phyloP scores from a whole-genome alignment of 2,329 filamentous ascomycete species.

The Pseudocercospora pini-densiflorae region DNA sequence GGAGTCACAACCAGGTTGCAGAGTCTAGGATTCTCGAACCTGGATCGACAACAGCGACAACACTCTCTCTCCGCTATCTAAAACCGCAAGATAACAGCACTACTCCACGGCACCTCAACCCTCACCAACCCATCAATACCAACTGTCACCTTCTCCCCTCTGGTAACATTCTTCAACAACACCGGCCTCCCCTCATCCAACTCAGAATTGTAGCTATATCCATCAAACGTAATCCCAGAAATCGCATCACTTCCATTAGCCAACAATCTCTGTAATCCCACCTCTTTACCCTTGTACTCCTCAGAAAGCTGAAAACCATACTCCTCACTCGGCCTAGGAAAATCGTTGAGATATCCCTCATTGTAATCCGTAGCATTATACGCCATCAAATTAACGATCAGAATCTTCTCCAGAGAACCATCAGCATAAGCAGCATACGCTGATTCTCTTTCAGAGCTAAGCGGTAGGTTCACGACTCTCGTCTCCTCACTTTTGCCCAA shows the following conservation, averaged over 20 bases:
- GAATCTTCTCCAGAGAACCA: slow-evolving; percentile 50
- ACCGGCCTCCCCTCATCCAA: slow-evolving; percentile 60
- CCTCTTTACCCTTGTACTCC: slow-evolving; percentile 30
- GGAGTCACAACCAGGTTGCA: no score
- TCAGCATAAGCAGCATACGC: slow-evolving; percentile 62
- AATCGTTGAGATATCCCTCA: slow-evolving; percentile 50
- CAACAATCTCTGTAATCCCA: slow-evolving; percentile 54
- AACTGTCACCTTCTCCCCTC: slow-evolving; percentile 49
- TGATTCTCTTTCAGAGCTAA: slow-evolving; percentile 46
- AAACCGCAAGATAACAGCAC: slow-evolving; percentile 35
- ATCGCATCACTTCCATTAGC: slow-evolving; percentile 69
- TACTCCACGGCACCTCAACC: slow-evolving; percentile 36
- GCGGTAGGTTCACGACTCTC: slow-evolving; percentile 53
- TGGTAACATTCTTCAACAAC: slow-evolving; percentile 59
- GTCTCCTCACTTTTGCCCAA: slow-evolving; percentile 49
- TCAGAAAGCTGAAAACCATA: slow-evolving; percentile 52
- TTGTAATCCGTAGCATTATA: slow-evolving; percentile 55
- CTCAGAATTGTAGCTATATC: slow-evolving; percentile 66
- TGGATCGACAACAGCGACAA: no score
- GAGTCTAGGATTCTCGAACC: no score
- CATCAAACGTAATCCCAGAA: slow-evolving; percentile 65
- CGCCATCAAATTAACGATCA: slow-evolving; percentile 62
- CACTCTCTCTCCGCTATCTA: not conserved
- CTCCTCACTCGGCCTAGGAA: slow-evolving; percentile 36
- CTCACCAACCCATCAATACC: slow-evolving; percentile 42